These are phyloP conservation scores for Colletotrichum truncatum DNA, from an alignment of 2,329 filamentous ascomycete species.

Conservation along the genomic window DNA sequence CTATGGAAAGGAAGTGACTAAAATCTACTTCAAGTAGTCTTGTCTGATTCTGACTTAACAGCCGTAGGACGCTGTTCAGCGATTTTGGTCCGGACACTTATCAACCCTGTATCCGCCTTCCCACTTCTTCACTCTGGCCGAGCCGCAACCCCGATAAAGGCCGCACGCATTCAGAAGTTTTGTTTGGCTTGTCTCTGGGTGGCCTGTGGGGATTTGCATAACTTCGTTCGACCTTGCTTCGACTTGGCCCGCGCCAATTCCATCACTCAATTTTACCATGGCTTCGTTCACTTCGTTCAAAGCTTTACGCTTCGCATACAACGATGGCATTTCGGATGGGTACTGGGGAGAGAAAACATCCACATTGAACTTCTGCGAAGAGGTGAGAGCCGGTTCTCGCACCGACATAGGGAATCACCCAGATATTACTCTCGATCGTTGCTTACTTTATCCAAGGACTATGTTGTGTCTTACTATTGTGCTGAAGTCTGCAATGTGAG, in stretches of 20 bases:
- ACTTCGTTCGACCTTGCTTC: not conserved
- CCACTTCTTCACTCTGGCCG: no score
- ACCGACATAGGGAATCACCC: not conserved
- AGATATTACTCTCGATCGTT: not conserved
- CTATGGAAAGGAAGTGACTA: not conserved
- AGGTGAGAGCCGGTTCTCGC: constrained; percentile 57
- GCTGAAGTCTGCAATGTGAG: constrained; percentile 77
- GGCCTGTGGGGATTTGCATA: no score
- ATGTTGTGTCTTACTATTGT: constrained; percentile 79
- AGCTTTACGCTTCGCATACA: constrained; percentile 22
- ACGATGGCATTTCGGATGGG: constrained; percentile 46
- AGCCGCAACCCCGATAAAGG: no score
- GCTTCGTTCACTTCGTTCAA: constrained; percentile 16
- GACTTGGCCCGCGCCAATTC: not conserved
- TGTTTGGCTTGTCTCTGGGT: no score
- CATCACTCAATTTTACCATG: not conserved
- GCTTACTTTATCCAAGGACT: constrained; percentile 44
- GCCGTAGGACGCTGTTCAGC: no score
- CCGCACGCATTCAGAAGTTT: no score
- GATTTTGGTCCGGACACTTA: no score
- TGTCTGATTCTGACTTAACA: no score
- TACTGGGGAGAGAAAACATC: constrained; percentile 77
- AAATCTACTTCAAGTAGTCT: no score
- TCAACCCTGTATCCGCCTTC: no score
- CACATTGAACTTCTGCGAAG: constrained; percentile 84